Conservation (phyloP, 1,139 yeast species). For the Blastobotrys buckinghamii region DNA sequence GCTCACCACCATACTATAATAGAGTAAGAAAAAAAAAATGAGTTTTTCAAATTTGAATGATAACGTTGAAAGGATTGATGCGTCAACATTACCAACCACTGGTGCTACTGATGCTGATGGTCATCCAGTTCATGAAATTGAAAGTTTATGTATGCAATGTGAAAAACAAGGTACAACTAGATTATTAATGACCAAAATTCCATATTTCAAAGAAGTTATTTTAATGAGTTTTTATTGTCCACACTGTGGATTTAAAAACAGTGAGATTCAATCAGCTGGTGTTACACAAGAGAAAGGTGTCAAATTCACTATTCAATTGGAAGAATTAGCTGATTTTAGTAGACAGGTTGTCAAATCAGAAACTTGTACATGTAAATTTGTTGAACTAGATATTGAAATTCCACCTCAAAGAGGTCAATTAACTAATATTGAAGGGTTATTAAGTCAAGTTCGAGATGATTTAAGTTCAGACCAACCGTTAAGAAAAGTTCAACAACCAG, state of each 20-base stretch:
- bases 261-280: constrained; percentile 93
- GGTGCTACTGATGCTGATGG: constrained; percentile 73
- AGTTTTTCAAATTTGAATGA: constrained; percentile 23
- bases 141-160: constrained; percentile 95
- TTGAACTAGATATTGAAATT: constrained; percentile 85
- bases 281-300: constrained; percentile 75
- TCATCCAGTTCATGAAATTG: constrained; percentile 94
- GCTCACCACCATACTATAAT: background rate
- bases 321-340: constrained; percentile 65
- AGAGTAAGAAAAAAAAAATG: constrained; percentile 10
- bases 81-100: constrained; percentile 25
- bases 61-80: constrained; percentile 24
- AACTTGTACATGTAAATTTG: constrained; percentile 72
- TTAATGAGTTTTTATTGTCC: constrained; percentile 95
- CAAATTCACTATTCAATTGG: constrained; percentile 65
- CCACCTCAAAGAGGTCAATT: constrained; percentile 94
- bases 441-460: constrained; percentile 80
- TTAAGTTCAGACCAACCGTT: constrained; percentile 73
- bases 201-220: constrained; percentile 85
- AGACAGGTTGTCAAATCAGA: constrained; percentile 93
- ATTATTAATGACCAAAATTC: constrained; percentile 79
- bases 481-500: constrained; percentile 67
- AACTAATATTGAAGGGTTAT: constrained; percentile 85
- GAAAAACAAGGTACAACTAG: constrained; percentile 79
- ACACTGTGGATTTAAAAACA: constrained; percentile 86